Evolutionary conservation across 148 eudicot species (phyloP), one percentile per base, ranked within the genome.

Genomic region (Limonium bicolor): DNA sequence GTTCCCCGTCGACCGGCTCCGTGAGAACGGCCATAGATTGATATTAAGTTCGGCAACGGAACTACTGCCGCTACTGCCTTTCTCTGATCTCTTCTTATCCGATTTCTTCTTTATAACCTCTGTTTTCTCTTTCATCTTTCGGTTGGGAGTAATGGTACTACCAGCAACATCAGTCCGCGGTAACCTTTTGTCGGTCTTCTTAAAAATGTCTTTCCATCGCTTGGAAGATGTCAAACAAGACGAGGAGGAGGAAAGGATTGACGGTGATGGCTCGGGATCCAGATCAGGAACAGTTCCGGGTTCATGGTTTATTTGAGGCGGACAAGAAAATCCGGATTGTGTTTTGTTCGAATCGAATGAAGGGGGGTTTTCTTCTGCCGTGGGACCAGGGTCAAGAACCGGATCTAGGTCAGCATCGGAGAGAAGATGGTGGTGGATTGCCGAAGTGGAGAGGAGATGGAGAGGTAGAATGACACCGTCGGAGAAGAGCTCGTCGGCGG

Each of bases 1-100:
- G 60, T 63, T 88, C 0, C 97, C 97, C 14, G 94, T 86, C 6
- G 97, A 88, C 46, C 86, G 83, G 44, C 94, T 88, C 56, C 97
- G 41, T 0, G 84, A 70, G 38, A 88, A 88, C 3, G 97, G 97
- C 97, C 97, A 88, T 20, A 88, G 43, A 6, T 88, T 80, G 0
- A 88, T 88, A 22, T 88, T 88, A 9, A 84, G 66, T 70, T 84
- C 87, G n/a, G 92, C n/a, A n/a, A n/a, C 74, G 26, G 80, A 41
- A 11, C 48, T 56, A 9, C 13, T 33, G 4, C 36, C 51, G 11
- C 19, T 44, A 5, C 36, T 51, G 7, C 47, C 42, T 5, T 11
- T 52, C 7, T 28, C 26, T 40, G 43, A 56, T 46, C 54, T 54
- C 33, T 59, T 62, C 21, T 31, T 42, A 22, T 34, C 66, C 27